These are phyloP conservation scores for Hysterium pulicare DNA, from an alignment of 2,329 filamentous ascomycete genomes.

Conservation along the genomic window DNA sequence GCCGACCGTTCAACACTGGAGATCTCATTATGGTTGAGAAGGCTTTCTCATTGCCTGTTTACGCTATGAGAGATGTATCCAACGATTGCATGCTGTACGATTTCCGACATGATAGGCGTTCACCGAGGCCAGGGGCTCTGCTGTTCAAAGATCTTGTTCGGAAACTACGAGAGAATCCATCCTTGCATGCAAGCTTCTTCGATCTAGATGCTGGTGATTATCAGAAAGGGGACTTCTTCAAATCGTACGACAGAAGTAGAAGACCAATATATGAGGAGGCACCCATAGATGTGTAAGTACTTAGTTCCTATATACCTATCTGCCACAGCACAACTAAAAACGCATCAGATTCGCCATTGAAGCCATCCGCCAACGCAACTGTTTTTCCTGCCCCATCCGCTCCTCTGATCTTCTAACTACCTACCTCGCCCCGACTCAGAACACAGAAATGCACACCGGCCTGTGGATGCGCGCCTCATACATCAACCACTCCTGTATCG, in stretches of 20 bases:
- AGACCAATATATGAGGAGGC: no score
- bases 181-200: conserved; percentile 28
- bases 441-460: conserved; percentile 13
- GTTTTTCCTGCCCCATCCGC: conserved; percentile 38
- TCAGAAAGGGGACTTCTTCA: conserved; percentile 35
- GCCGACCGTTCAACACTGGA: conserved; percentile 45
- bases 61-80: conserved; percentile 32
- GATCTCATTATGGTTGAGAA: conserved; percentile 57
- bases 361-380: conserved; percentile 46
- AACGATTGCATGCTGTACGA: conserved; percentile 18
- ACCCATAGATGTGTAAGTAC: no score
- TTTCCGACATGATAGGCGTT: conserved; percentile 24
- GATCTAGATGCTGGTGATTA: conserved; percentile 33
- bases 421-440: conserved; percentile 9
- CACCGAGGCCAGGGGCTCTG: conserved; percentile 35
- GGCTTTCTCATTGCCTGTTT: conserved; percentile 43
- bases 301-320: no score
- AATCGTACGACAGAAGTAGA: no score
- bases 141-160: conserved; percentile 45
- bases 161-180: conserved; percentile 46
- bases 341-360: no score
- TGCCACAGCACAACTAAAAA: no score
- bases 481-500: neutral
- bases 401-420: conserved; percentile 15
- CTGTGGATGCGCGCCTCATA: neutral